Evolutionary conservation across 768 basidiomycete species (phyloP), one percentile per base, ranked within the genome.

Genomic region (Russula sp.): DNA sequence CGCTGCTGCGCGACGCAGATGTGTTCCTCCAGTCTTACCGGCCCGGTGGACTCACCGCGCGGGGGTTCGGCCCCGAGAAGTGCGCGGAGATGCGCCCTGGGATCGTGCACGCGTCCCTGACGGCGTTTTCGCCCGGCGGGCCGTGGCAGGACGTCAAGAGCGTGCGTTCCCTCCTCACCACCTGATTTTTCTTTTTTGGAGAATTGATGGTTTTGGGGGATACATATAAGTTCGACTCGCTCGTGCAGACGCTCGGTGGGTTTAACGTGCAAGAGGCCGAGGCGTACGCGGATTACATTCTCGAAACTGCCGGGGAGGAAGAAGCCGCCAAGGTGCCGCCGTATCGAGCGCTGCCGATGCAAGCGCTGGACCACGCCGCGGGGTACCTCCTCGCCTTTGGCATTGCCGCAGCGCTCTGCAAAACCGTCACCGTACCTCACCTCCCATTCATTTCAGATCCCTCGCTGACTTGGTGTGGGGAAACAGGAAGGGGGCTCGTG

Each of bases 1-100:
- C 59, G 1, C 75, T 87, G 0, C 70, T 75, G 18, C 63, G 67
- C 45, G 74, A 75, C 29, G 74, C 79, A 0, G 81, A 85, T 65
- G 82, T 86, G 9, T 85, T 86, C 68, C 68, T 87, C 14, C 84
- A 87, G 65, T 76, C 79, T 3, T 86, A 85, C 69, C 76, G 83
- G 11, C 83, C 84, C 0, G 78, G 78, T 2, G 79, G 78, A 0
- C 69, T 85, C 14, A 72, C 71, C 8, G 71, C 63, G 3, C 80
- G 79, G 58, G 82, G 82, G 0, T 84, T 85, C 64, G 77, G 81
- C 0, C 67, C 74, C 2, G 61, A 70, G 5, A 76, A 78, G 2
- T 73, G 84, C 6, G 69, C 76, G 3, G 68, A 66, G 9, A 61
- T 54, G 35, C 69, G 73, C 1, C 78, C 80, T 0, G 80, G 82